Conservation (phyloP, 2,329 filamentous ascomycete species). For the Penicillium sp. region DNA sequence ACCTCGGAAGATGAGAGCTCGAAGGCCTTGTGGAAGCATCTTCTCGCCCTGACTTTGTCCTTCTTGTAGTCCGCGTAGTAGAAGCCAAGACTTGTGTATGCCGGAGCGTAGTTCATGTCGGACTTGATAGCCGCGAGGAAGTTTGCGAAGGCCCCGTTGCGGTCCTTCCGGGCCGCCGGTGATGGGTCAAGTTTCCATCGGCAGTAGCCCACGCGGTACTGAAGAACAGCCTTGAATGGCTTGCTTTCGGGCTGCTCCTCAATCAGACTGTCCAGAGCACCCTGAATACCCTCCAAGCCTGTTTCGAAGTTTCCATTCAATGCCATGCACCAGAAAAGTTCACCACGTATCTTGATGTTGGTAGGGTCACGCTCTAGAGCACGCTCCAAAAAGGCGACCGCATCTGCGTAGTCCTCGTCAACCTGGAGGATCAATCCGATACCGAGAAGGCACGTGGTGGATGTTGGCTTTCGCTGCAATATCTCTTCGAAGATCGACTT, state of each 20-base stretch:
- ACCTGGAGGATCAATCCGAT: conserved; percentile 92
- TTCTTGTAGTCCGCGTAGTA: conserved; percentile 91
- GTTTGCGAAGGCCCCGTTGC: conserved; percentile 78
- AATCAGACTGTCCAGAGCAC: conserved; percentile 68
- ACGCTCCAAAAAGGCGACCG: conserved; percentile 77
- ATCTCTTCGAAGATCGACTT: conserved; percentile 84
- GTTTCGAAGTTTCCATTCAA: conserved; percentile 74
- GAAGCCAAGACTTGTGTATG: conserved; percentile 87
- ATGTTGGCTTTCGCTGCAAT: conserved; percentile 73
- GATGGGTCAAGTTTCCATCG: conserved; percentile 83
- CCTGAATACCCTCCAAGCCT: conserved; percentile 72
- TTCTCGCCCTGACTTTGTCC: conserved; percentile 83
- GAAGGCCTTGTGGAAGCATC: conserved; percentile 95
- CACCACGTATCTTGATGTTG: conserved; percentile 80
- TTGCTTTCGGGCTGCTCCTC: conserved; percentile 62
- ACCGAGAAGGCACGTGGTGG: conserved; percentile 82
- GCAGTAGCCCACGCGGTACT: conserved; percentile 86
- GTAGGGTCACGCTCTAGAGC: conserved; percentile 73
- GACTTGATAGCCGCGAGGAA: conserved; percentile 85
- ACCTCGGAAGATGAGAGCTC: conserved; percentile 89
- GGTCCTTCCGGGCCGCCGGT: conserved; percentile 74
- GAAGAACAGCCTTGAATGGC: conserved; percentile 80
- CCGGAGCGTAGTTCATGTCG: conserved; percentile 84
- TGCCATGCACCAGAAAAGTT: conserved; percentile 91
- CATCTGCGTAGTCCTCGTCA: conserved; percentile 83